These are phyloP conservation scores for Olyra latifolia DNA, from an alignment of 176 grass and related monocot species.

Conservation along the genomic window DNA sequence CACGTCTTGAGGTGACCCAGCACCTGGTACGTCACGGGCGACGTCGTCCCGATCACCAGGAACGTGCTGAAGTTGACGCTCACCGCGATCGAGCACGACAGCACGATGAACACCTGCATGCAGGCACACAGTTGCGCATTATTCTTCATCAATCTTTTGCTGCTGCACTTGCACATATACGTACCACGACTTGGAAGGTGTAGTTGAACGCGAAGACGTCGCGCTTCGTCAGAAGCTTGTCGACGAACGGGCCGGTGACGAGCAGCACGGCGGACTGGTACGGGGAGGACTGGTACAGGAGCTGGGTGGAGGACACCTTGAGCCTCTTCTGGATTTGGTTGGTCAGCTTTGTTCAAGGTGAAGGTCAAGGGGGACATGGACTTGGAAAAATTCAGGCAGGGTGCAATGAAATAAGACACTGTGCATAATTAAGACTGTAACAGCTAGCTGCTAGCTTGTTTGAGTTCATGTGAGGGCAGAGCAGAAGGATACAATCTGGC, in stretches of 20 bases:
- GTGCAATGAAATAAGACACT: neutral
- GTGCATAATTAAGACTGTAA: neutral
- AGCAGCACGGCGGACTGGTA: constrained; percentile 85
- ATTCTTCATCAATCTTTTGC: neutral
- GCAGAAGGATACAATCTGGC: constrained; percentile 74
- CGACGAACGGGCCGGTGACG: constrained; percentile 76
- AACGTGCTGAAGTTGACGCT: constrained; percentile 95
- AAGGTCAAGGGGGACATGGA: constrained; percentile 31
- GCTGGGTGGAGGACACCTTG: constrained; percentile 91
- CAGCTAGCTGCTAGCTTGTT: neutral
- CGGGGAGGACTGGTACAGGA: constrained; percentile 81
- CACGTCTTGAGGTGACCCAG: constrained; percentile 95
- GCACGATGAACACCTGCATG: constrained; percentile 65
- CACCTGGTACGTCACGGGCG: constrained; percentile 94
- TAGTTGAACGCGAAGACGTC: constrained; percentile 74
- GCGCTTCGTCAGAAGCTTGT: constrained; percentile 64
- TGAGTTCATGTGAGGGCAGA: neutral
- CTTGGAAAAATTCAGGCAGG: neutral
- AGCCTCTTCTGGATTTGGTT: constrained; percentile 91
- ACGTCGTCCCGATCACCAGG: constrained; percentile 90
- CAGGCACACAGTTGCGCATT: too few relatives aligned
- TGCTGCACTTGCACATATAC: neutral
- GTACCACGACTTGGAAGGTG: constrained; percentile 68
- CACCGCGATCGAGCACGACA: constrained; percentile 85
- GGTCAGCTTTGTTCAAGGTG: constrained; percentile 64